phyloP scores from a whole-genome alignment of 2,329 filamentous ascomycete species.

The Domatiomyces globalis region DNA sequence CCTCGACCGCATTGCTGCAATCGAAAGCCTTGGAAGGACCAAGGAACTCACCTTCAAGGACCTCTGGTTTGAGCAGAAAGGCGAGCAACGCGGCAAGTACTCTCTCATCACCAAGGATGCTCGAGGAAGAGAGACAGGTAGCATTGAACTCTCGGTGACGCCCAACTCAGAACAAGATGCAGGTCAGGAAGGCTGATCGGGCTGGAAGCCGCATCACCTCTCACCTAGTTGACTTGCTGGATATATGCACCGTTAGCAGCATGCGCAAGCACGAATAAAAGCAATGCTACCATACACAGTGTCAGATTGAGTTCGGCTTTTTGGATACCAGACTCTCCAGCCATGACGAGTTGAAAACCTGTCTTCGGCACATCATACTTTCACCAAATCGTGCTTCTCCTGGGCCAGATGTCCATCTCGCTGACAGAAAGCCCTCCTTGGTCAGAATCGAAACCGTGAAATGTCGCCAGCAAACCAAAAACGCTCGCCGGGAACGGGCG shows the following conservation, averaged over 20 bases:
- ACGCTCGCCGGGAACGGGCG: no score
- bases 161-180: slow-evolving; percentile 18
- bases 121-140: slow-evolving; percentile 34
- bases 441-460: no score
- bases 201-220: neutral
- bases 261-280: neutral
- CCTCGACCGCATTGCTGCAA: slow-evolving; percentile 71
- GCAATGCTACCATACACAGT: neutral
- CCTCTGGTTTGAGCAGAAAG: slow-evolving; percentile 51
- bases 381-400: no score
- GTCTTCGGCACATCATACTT: no score
- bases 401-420: no score
- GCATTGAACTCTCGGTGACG: slow-evolving; percentile 34
- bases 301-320: no score
- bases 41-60: slow-evolving; percentile 92
- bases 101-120: slow-evolving; percentile 41
- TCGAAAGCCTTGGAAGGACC: slow-evolving; percentile 87
- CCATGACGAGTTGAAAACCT: no score
- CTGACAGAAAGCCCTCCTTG: no score
- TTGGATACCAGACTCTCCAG: no score
- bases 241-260: neutral
- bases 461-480: no score
- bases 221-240: no score
- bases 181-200: neutral
- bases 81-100: slow-evolving; percentile 49